Evolutionary conservation across 2,329 filamentous ascomycete species (phyloP).

Genomic region (Epichloe sp.): DNA sequence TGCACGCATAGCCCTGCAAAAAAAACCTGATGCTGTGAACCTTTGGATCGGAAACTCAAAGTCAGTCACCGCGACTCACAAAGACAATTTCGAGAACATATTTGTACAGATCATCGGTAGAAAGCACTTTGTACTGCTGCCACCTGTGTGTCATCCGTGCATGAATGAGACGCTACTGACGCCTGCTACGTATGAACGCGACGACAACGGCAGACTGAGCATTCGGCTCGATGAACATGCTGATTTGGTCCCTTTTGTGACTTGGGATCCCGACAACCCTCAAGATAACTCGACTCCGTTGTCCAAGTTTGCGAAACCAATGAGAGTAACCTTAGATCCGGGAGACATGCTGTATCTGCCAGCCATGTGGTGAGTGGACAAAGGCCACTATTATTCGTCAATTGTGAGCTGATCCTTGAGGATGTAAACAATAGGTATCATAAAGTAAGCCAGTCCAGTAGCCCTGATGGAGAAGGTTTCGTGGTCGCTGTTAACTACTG

Average conservation of each 20-base stretch:
- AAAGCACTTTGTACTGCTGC: constrained; percentile 64
- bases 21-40: constrained; percentile 61
- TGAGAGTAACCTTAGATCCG: constrained; percentile 54
- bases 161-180: constrained; percentile 49
- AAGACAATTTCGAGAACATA: constrained; percentile 76
- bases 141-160: constrained; percentile 56
- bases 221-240: constrained; percentile 22
- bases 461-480: constrained; percentile 55
- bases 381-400: neutral
- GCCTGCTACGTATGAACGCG: constrained; percentile 44
- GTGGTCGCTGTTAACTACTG: constrained; percentile 76
- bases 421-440: constrained; percentile 43
- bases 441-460: constrained; percentile 62
- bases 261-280: constrained; percentile 59
- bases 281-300: constrained; percentile 37
- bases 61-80: constrained; percentile 61
- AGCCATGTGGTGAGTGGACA: constrained; percentile 52
- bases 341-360: constrained; percentile 77
- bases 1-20: constrained; percentile 55
- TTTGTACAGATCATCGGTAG: constrained; percentile 62
- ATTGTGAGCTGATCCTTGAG: neutral
- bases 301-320: constrained; percentile 43
- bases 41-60: constrained; percentile 68
- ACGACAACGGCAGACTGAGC: constrained; percentile 11
- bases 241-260: constrained; percentile 49